Percentiles rank a stretch among this genome's conserved stretches.
Conservation (phyloP, 805 yeast genomes). For the Danielia oregonensis region DNA sequence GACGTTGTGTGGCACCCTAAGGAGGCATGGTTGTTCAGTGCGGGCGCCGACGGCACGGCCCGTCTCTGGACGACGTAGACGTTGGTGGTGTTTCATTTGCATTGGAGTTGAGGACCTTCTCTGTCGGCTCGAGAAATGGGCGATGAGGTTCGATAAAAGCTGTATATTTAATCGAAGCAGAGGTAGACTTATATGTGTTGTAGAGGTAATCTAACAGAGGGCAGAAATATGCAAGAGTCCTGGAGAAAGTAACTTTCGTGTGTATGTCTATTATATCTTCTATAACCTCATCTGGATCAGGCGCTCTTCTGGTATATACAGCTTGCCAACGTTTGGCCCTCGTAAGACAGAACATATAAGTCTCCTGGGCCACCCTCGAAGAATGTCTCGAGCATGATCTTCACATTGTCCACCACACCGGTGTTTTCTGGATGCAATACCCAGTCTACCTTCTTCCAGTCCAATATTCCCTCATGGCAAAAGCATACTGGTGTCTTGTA, state of each 20-base stretch:
- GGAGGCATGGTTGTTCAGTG: slow-evolving; percentile 96
- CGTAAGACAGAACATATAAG: slow-evolving; percentile 26
- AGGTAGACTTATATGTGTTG: too few species aligned
- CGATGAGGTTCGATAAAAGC: not conserved
- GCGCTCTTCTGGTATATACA: too few species aligned
- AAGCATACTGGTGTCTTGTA: slow-evolving; percentile 28
- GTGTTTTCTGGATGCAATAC: slow-evolving; percentile 29
- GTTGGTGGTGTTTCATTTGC: not conserved
- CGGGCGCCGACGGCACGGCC: slow-evolving; percentile 96
- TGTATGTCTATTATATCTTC: too few species aligned
- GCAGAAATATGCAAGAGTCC: too few species aligned
- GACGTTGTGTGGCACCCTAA: slow-evolving; percentile 93
- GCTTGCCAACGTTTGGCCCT: slow-evolving; percentile 7
- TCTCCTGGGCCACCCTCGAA: slow-evolving; percentile 22
- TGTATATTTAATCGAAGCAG: too few species aligned
- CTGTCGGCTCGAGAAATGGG: not conserved
- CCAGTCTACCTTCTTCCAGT: slow-evolving; percentile 40
- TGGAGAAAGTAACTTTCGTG: too few species aligned
- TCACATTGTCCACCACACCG: slow-evolving; percentile 40
- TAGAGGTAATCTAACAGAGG: too few species aligned
- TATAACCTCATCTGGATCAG: too few species aligned
- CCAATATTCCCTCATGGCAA: slow-evolving; percentile 40
- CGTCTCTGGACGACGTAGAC: slow-evolving; percentile 89
- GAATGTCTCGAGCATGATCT: slow-evolving; percentile 20
- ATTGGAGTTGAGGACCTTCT: not conserved